These are phyloP conservation scores for Aspergillus diversus DNA, from an alignment of 495 filamentous ascomycete genomes.

Conservation along the genomic window DNA sequence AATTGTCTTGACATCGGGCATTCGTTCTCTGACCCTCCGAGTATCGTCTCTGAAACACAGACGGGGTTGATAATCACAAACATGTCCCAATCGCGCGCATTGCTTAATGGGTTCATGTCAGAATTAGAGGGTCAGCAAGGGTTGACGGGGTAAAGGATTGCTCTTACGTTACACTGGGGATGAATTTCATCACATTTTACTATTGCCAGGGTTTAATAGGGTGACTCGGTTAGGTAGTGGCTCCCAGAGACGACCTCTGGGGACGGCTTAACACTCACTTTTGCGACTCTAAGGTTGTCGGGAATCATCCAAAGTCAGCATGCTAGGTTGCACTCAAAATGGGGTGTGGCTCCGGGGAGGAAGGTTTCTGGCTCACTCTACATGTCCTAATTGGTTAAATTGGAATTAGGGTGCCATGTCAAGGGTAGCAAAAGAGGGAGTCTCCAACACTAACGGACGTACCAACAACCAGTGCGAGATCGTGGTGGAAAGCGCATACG, in stretches of 20 bases:
- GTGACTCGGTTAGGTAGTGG: constrained; percentile 11
- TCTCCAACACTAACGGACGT: constrained; percentile 30
- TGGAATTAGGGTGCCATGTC: constrained; percentile 13
- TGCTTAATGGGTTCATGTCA: constrained; percentile 38
- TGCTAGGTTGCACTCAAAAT: constrained; percentile 6
- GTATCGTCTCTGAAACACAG: constrained; percentile 61
- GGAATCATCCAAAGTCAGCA: constrained; percentile 21
- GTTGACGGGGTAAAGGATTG: constrained; percentile 16
- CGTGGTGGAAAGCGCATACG: constrained; percentile 56
- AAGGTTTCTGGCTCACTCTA: constrained; percentile 43
- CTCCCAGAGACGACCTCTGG: neutral
- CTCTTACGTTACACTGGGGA: constrained; percentile 54
- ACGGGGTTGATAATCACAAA: constrained; percentile 60
- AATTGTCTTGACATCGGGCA: constrained; percentile 53
- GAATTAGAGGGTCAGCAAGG: neutral
- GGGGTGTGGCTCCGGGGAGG: neutral
- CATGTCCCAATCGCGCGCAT: constrained; percentile 59
- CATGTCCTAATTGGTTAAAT: constrained; percentile 43
- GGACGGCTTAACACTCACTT: constrained; percentile 37
- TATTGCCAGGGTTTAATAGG: constrained; percentile 21
- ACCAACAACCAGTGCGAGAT: constrained; percentile 59
- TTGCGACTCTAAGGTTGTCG: constrained; percentile 48
- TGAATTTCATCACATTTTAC: constrained; percentile 59
- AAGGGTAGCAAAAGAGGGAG: constrained; percentile 20
- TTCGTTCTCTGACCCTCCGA: constrained; percentile 56